These are phyloP conservation scores for Aspergillus niger DNA, from an alignment of 2,329 filamentous ascomycete genomes.

Conservation along the genomic window DNA sequence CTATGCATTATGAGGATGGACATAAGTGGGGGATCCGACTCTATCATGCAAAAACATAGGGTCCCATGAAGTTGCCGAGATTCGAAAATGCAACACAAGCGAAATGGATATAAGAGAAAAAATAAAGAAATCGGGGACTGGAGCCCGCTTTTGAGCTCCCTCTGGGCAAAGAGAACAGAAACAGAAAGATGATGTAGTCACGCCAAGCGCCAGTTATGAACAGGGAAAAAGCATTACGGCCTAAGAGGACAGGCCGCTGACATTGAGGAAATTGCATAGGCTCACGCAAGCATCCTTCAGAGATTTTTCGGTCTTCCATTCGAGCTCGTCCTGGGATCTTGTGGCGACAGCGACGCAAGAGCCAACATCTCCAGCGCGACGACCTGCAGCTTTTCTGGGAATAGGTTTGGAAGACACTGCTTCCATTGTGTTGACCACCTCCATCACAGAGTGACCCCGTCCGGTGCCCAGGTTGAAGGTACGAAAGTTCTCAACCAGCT, in stretches of 20 bases:
- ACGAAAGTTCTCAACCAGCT: constrained; percentile 43
- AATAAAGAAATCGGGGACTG: not conserved
- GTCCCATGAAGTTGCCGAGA: not conserved
- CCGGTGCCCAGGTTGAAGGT: constrained; percentile 46
- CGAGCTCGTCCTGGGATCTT: constrained; percentile 57
- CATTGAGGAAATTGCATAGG: constrained; percentile 40
- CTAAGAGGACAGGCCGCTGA: constrained; percentile 33
- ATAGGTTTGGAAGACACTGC: constrained; percentile 38
- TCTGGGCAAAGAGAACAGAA: not conserved
- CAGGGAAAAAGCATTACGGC: constrained; percentile 2
- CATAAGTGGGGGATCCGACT: not conserved
- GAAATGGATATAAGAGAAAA: not conserved
- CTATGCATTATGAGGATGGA: not conserved
- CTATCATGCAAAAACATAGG: constrained; percentile 6
- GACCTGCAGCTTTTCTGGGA: constrained; percentile 33
- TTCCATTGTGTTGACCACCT: constrained; percentile 44
- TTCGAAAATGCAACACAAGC: not conserved
- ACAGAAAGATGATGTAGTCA: not conserved
- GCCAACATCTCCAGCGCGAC: constrained; percentile 43
- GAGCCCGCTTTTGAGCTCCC: not conserved
- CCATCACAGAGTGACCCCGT: constrained; percentile 40
- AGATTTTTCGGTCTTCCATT: constrained; percentile 43
- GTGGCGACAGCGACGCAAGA: constrained; percentile 42
- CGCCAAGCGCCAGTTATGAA: constrained; percentile 8
- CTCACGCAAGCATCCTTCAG: constrained; percentile 41